Evolutionary conservation across 495 filamentous ascomycete genomes (phyloP).

Genomic region (Aspergillus sparsus): DNA sequence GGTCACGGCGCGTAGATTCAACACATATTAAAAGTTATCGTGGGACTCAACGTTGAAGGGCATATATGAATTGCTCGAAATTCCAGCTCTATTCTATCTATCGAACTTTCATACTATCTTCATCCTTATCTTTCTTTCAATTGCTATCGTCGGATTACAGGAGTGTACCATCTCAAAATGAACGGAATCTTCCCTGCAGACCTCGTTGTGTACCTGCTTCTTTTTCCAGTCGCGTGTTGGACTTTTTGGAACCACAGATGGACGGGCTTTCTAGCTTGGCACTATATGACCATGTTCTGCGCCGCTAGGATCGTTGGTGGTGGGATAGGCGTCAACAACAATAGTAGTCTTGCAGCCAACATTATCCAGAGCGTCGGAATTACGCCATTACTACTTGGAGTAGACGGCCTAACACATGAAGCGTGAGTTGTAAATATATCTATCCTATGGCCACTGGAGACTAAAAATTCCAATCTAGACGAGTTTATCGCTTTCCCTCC

Average conservation of each 20-base stretch:
- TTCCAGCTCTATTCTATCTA: no score
- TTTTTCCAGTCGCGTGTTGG: conserved; percentile 34
- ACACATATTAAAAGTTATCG: no score
- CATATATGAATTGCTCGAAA: no score
- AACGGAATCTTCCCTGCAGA: conserved; percentile 35
- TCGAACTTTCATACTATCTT: no score
- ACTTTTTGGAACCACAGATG: conserved; percentile 35
- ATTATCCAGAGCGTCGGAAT: conserved; percentile 45
- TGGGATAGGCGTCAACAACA: conserved; percentile 30
- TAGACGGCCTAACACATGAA: conserved; percentile 41
- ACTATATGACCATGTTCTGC: conserved; percentile 42
- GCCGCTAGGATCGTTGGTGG: conserved; percentile 37
- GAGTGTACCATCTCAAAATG: conserved; percentile 2
- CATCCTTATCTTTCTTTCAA: not conserved
- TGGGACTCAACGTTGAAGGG: no score
- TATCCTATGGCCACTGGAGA: not conserved
- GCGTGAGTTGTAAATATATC: conserved; percentile 34
- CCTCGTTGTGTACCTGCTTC: conserved; percentile 37
- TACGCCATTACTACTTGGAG: conserved; percentile 43
- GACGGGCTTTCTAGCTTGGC: conserved; percentile 40
- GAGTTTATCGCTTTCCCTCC: conserved; percentile 22
- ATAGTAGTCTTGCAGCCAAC: conserved; percentile 29
- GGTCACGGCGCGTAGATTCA: no score
- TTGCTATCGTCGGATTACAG: not conserved
- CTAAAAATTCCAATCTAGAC: conserved; percentile 3